Evolutionary conservation across 495 filamentous ascomycete species (phyloP), one percentile per base, ranked within the genome.

Genomic region (Pyrenula aspistea): DNA sequence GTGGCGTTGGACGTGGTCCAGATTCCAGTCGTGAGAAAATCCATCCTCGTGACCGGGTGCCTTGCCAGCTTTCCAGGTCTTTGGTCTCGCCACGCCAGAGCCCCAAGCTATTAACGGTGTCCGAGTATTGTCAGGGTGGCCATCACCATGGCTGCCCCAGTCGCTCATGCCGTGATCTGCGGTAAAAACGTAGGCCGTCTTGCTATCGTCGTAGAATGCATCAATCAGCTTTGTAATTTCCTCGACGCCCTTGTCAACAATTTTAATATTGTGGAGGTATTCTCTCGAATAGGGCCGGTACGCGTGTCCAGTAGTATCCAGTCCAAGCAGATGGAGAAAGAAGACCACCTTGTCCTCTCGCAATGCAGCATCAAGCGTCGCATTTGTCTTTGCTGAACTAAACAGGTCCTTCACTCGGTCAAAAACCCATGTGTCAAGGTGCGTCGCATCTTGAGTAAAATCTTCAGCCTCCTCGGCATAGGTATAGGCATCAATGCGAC

Each of bases 111-210:
- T 87, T 10, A 99, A 74, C 11, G 93, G 93, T 22, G 93, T 99
- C 24, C 93, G 78, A 1, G 93, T 99, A 61, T 99, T 99, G 66
- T 99, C 89, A 1, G 93, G 93, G 71, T 99, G 93, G 21, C 93
- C 93, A 66, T 99, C 93, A 49, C 93, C 93, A 65, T 99, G 93
- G 59, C 89, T 95, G 12, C 93, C 93, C 86, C 87, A 95, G 71
- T 99, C 94, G 65, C 88, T 96, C 92, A 99, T 99, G 11, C 93
- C 93, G 71, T 99, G 93, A 62, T 99, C 93, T 1, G 93, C 93
- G 10, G 94, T 99, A 67, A 99, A 99, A 12, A 99, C 82, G 64
- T 88, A 99, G 1, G 94, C 89, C 0, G 94, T 96, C 71, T 93
- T 84, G 12, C 78, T 86, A 66, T 99, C 94, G n/a, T 68, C 76